Evolutionary conservation across 305 asterid genomes (phyloP).

Genomic region (Fraxinus paxiana): DNA sequence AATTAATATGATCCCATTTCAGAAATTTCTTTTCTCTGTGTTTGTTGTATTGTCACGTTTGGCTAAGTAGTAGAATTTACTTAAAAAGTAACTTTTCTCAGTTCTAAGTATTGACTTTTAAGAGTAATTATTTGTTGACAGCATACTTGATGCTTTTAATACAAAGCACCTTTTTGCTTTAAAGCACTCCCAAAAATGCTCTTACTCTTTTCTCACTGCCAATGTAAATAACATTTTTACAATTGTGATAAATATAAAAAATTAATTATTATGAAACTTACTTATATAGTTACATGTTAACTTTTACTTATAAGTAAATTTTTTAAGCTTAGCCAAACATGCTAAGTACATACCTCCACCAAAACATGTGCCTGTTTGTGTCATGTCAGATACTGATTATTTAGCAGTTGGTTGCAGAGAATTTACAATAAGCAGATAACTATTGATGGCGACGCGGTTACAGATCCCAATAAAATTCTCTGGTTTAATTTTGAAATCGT

Average conservation of each 20-base stretch:
- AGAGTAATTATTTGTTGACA: not conserved
- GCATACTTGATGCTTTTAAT: not conserved
- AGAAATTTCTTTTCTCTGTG: not conserved
- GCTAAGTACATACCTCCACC: not conserved
- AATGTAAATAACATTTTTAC: not conserved
- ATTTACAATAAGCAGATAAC: slow-evolving; percentile 67
- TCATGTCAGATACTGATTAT: slow-evolving; percentile 25
- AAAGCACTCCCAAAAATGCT: not conserved
- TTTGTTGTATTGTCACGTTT: not conserved
- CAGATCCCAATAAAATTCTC: slow-evolving; percentile 51
- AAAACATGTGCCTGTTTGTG: not conserved
- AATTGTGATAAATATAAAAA: not conserved
- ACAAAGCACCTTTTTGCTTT: not conserved
- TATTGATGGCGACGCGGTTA: slow-evolving; percentile 53
- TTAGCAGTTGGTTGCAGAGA: slow-evolving; percentile 93
- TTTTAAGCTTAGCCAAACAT: not conserved
- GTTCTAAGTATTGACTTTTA: not conserved
- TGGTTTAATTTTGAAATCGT: slow-evolving; percentile 39
- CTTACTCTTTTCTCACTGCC: not conserved
- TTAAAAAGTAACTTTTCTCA: not conserved
- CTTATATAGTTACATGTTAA: not conserved
- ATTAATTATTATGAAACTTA: not conserved
- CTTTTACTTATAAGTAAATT: not conserved
- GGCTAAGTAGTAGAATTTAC: not conserved
- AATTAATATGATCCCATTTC: slow-evolving; percentile 4